These are phyloP conservation scores for Lepidium sativum DNA, from an alignment of 345 rosid genomes.

Conservation along the genomic window DNA sequence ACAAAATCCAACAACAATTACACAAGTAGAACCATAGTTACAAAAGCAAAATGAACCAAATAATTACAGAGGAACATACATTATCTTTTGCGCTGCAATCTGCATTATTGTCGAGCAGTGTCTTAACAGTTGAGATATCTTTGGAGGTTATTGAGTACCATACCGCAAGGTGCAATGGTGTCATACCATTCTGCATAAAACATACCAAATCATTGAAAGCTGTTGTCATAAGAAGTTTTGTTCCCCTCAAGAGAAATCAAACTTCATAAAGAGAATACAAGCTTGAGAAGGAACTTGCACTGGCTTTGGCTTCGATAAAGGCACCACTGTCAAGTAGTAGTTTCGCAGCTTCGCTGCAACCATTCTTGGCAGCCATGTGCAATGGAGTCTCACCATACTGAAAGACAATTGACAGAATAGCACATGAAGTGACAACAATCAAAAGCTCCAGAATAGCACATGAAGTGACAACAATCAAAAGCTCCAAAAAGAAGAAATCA, in stretches of 20 bases:
- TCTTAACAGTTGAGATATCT: conserved; percentile 68
- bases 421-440: neutral
- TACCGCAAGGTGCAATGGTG: conserved; percentile 94
- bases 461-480: conserved; percentile 1
- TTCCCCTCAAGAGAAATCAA: no score
- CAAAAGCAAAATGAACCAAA: neutral
- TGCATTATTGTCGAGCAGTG: conserved; percentile 76
- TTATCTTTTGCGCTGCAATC: conserved; percentile 87
- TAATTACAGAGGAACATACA: conserved; percentile 26
- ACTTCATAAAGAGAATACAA: no score
- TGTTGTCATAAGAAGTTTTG: neutral
- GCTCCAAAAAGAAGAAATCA: neutral
- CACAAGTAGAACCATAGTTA: neutral
- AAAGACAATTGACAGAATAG: neutral
- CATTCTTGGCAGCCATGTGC: conserved; percentile 99
- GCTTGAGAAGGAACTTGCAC: conserved; percentile 24
- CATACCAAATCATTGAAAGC: neutral
- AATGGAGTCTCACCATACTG: conserved; percentile 99
- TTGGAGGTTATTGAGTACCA: conserved; percentile 86
- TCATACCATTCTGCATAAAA: conserved; percentile 87
- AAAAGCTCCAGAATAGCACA: neutral
- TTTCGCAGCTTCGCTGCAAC: conserved; percentile 71
- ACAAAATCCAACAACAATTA: neutral
- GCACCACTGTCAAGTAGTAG: conserved; percentile 86
- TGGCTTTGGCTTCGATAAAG: conserved; percentile 77